Evolutionary conservation across 768 basidiomycete genomes (phyloP), one percentile per base, ranked within the genome.

Genomic region (Lactarius trivialis): DNA sequence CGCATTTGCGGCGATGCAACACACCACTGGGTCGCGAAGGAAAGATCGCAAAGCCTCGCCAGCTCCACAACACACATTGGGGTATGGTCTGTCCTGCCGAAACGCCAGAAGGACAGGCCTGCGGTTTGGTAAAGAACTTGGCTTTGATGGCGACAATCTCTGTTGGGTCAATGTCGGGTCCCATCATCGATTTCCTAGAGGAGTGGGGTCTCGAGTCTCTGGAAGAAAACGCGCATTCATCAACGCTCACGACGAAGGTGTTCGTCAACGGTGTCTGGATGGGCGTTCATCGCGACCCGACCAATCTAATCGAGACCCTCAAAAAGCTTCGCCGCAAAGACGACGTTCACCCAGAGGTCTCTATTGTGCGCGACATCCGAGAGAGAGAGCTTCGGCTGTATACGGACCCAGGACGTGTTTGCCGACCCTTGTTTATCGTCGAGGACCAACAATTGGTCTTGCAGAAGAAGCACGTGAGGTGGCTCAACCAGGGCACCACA

Each of bases 261-360:
- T 99, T 99, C 73, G 91, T 99, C 65, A 99, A 99, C 70, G 97
- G 97, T 71, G 95, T 98, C 14, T 99, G 97, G 97, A 94, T 97
- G 83, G 97, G 97, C 64, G 91, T 98, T 15, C 97, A 98, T 76
- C 89, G 94, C 55, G 93, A 98, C 71, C 90, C 96, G 8, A 87
- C 88, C 43, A 89, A 93, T 67, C 80, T 99, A 60, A 91, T 98
- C 60, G 89, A 88, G 71, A 97, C 95, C 15, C 85, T 99, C 74
- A 91, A 94, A 74, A 89, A 90, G 70, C 80, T 98, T 66, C 83
- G 97, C 63, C 79, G 97, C 69, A 93, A 92, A 72, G 93, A 95
- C 67, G 94, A 97, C 71, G 94, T 99, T 70, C 90, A 89, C 73
- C 85, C 91, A 45, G 97, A 99, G 76, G 93, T 98, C 5, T 96